Percentiles rank a stretch among this genome's conserved stretches.
phyloP scores from a whole-genome alignment of 1,284 basidiomycete genomes.

The Lignosus rhinocerotis region DNA sequence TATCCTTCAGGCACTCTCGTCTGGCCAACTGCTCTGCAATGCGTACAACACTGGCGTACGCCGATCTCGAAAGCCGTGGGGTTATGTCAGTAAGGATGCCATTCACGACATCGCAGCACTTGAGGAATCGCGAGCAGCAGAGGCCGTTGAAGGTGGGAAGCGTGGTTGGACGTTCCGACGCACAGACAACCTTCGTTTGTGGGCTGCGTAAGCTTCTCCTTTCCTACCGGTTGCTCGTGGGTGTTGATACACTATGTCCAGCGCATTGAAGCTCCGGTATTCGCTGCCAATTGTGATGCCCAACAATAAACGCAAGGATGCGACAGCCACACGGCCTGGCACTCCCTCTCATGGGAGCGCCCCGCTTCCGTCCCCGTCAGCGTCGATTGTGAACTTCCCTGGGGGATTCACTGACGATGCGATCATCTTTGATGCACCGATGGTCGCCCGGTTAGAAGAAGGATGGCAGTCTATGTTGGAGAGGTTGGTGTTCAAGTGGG shows the following conservation, averaged over 20 bases:
- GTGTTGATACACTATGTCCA: conserved; percentile 30
- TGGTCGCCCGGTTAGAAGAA: conserved; percentile 69
- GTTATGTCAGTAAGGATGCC: conserved; percentile 74
- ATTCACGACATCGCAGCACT: conserved; percentile 78
- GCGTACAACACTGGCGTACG: conserved; percentile 82
- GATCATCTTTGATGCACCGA: conserved; percentile 67
- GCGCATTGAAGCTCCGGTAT: conserved; percentile 81
- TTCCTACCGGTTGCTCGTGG: neutral
- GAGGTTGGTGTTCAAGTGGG: conserved; percentile 62
- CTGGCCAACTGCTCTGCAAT: conserved; percentile 78
- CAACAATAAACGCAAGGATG: conserved; percentile 31
- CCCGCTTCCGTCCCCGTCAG: conserved; percentile 31
- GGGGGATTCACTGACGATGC: conserved; percentile 34
- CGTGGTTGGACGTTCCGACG: conserved; percentile 78
- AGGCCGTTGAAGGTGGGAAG: conserved; percentile 37
- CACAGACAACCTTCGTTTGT: conserved; percentile 79
- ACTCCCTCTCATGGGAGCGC: conserved; percentile 29
- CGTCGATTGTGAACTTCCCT: conserved; percentile 33
- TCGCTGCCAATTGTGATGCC: conserved; percentile 66
- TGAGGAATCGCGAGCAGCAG: conserved; percentile 45
- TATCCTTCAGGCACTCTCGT: conserved; percentile 63
- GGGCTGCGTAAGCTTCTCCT: conserved; percentile 61
- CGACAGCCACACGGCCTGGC: neutral
- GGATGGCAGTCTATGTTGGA: conserved; percentile 85
- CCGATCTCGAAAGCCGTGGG: conserved; percentile 82